A percentile compares a stretch with the other conserved stretches of the same genome.
Conservation (phyloP, 495 filamentous ascomycete species). For the Aspergillus heteromorphus region DNA sequence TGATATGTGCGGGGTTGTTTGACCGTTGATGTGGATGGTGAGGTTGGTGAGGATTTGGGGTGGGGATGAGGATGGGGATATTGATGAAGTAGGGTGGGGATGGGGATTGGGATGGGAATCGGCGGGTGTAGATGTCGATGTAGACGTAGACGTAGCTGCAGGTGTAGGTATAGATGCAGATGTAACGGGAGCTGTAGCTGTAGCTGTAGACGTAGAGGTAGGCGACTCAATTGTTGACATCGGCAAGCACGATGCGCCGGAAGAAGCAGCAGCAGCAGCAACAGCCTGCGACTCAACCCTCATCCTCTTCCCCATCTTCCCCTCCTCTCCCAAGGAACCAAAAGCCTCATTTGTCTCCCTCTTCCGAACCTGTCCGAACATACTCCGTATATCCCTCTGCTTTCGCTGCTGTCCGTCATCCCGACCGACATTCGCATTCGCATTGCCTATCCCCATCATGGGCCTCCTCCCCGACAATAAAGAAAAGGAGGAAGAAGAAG, state of each 20-base stretch:
- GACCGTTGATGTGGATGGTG: slow-evolving; percentile 83
- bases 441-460: too few species aligned
- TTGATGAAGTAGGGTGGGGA: neutral
- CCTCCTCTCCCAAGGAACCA: neutral
- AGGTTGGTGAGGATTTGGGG: slow-evolving; percentile 56
- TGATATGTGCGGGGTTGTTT: slow-evolving; percentile 71
- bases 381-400: slow-evolving; percentile 36
- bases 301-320: neutral
- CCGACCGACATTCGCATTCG: too few species aligned
- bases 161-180: slow-evolving; percentile 4
- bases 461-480: neutral
- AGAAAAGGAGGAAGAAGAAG: neutral
- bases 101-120: neutral
- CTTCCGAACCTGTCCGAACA: slow-evolving; percentile 30
- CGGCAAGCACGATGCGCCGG: too few species aligned
- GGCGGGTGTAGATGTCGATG: neutral
- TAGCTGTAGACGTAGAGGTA: neutral
- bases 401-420: slow-evolving; percentile 15
- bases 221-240: too few species aligned
- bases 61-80: neutral
- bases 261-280: neutral
- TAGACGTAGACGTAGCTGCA: neutral
- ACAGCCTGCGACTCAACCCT: neutral
- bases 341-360: slow-evolving; percentile 1
- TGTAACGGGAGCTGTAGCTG: neutral